These are phyloP conservation scores for Scutellaria galericulata DNA, from an alignment of 257 asterid species.

Conservation along the genomic window DNA sequence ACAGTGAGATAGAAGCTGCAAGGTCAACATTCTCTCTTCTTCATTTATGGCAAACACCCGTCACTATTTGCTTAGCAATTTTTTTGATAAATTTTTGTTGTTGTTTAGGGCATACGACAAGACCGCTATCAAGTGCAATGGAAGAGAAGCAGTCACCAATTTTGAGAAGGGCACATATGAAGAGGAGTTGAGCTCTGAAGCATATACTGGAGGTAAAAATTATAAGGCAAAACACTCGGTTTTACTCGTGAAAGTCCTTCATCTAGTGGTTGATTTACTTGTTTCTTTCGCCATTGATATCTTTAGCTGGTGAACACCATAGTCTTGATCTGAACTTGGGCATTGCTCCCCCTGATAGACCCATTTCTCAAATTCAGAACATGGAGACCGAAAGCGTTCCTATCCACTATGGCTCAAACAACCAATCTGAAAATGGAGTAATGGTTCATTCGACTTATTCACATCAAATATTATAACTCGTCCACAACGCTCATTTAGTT, in stretches of 20 bases:
- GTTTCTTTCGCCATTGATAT: constrained; percentile 29
- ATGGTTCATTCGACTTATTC: constrained; percentile 48
- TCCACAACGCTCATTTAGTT: constrained; percentile 26
- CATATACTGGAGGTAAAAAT: constrained; percentile 56
- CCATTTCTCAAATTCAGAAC: constrained; percentile 43
- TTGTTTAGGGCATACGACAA: constrained; percentile 83
- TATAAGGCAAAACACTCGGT: not conserved
- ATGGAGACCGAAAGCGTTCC: constrained; percentile 38
- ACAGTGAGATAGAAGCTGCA: constrained; percentile 95
- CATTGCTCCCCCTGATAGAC: constrained; percentile 58
- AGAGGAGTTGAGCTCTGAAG: constrained; percentile 54
- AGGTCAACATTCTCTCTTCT: constrained; percentile 50
- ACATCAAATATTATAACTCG: not conserved
- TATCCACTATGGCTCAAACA: constrained; percentile 46
- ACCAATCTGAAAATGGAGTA: constrained; percentile 45
- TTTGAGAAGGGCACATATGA: constrained; percentile 76
- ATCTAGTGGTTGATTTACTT: constrained; percentile 16
- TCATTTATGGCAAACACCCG: not conserved
- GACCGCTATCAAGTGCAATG: constrained; percentile 89
- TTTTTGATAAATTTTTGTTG: constrained; percentile 32
- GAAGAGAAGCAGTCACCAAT: constrained; percentile 92
- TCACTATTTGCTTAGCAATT: constrained; percentile 19
- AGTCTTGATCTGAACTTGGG: constrained; percentile 73
- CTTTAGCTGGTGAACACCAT: constrained; percentile 47
- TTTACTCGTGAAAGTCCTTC: not conserved